A percentile compares a stretch with the other conserved stretches of the same genome.
Evolutionary conservation across 2,329 filamentous ascomycete species (phyloP).

Genomic region (Verticillium nubilum): DNA sequence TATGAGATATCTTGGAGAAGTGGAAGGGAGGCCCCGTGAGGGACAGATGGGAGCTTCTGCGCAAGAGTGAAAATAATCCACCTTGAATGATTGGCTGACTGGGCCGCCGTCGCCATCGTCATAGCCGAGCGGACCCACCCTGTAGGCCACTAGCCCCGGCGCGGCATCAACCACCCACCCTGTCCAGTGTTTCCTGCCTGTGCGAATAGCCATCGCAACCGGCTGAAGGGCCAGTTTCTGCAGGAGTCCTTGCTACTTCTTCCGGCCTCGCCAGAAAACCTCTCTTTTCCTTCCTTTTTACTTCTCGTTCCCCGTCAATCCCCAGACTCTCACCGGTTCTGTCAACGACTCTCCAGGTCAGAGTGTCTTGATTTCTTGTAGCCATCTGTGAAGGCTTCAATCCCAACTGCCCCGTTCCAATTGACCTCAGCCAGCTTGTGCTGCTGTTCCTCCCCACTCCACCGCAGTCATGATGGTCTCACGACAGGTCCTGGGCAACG

Average conservation of each 20-base stretch:
- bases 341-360: conserved; percentile 4
- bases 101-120: conserved; percentile 13
- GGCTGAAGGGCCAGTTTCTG: not conserved
- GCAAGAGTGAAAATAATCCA: conserved; percentile 13
- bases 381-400: not conserved
- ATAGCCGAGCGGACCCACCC: conserved; percentile 12
- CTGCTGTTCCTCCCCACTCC: conserved; percentile 14
- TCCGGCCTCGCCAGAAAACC: conserved; percentile 16
- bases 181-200: not conserved
- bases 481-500: conserved; percentile 62
- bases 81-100: conserved; percentile 10
- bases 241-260: conserved; percentile 8
- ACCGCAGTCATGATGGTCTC: conserved; percentile 61
- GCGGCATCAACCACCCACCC: conserved; percentile 1
- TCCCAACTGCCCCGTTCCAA: conserved; percentile 17
- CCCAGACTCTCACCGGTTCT: not conserved
- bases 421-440: conserved; percentile 20
- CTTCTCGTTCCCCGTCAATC: conserved; percentile 14
- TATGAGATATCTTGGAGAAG: not conserved
- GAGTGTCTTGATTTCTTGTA: conserved; percentile 6
- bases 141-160: not conserved
- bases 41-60: not conserved
- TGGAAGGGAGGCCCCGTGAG: not conserved
- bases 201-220: conserved; percentile 2
- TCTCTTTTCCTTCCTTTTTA: conserved; percentile 19